Evolutionary conservation across 495 filamentous ascomycete species (phyloP).

Genomic region (Podospora bellae-mahoneyi): DNA sequence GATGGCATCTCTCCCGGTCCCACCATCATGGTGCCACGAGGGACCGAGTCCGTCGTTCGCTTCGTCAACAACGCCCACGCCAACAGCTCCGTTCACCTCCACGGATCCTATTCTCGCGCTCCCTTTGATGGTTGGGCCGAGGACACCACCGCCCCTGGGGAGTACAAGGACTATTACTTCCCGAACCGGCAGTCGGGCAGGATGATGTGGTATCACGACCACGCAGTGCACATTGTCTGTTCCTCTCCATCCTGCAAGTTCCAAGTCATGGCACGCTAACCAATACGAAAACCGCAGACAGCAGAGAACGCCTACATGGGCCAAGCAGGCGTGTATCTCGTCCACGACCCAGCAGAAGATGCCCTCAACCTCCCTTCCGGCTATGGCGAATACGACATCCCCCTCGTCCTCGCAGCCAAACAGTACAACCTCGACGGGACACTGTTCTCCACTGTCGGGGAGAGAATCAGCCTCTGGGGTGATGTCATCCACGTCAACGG

Average conservation of each 20-base stretch:
- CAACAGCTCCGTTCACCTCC: slow-evolving; percentile 45
- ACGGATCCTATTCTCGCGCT: slow-evolving; percentile 43
- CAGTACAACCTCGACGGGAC: slow-evolving; percentile 45
- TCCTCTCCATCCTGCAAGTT: too few relatives aligned
- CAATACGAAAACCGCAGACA: not conserved
- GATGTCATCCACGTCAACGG: slow-evolving; percentile 54
- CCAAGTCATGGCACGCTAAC: too few relatives aligned
- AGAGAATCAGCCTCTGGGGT: slow-evolving; percentile 45
- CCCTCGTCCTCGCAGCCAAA: slow-evolving; percentile 45
- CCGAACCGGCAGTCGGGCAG: slow-evolving; percentile 49
- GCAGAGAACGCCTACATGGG: slow-evolving; percentile 52
- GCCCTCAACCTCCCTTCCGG: slow-evolving; percentile 42
- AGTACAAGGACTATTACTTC: slow-evolving; percentile 58
- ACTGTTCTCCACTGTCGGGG: slow-evolving; percentile 35
- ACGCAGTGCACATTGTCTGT: slow-evolving; percentile 31
- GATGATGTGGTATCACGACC: slow-evolving; percentile 57
- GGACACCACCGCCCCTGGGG: slow-evolving; percentile 43
- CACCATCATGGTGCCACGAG: slow-evolving; percentile 41
- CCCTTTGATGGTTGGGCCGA: slow-evolving; percentile 51
- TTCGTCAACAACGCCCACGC: slow-evolving; percentile 43
- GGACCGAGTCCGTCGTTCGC: slow-evolving; percentile 48
- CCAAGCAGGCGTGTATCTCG: slow-evolving; percentile 41
- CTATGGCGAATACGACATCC: slow-evolving; percentile 46
- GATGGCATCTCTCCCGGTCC: slow-evolving; percentile 51
- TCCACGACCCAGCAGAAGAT: slow-evolving; percentile 40